phyloP scores from a whole-genome alignment of 176 grass and related monocot species.

The Carex cristatella region DNA sequence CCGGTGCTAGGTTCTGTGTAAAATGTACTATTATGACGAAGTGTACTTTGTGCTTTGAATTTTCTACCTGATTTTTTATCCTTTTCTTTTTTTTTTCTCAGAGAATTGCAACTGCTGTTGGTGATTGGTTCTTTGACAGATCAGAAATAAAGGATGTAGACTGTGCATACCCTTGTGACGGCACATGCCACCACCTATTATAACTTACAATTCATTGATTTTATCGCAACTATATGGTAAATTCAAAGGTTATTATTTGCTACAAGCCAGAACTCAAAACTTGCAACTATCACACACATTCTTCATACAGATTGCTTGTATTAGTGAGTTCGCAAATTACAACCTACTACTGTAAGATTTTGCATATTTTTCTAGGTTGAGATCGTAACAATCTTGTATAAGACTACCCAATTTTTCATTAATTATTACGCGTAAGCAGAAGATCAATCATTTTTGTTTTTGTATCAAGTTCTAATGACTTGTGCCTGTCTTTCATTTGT shows the following conservation, averaged over 20 bases:
- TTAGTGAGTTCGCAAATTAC: background rate
- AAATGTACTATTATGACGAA: background rate
- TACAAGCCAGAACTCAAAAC: conserved; percentile 23
- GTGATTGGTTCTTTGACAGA: conserved; percentile 70
- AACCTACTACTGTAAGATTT: conserved; percentile 20
- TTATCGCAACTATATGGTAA: background rate
- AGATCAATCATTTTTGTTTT: background rate
- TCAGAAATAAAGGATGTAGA: conserved; percentile 54
- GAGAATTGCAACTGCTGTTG: conserved; percentile 82
- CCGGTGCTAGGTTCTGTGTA: background rate
- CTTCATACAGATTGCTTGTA: background rate
- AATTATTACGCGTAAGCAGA: conserved; percentile 8
- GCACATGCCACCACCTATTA: conserved; percentile 72
- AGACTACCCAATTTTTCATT: background rate
- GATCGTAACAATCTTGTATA: conserved; percentile 14
- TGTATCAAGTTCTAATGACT: background rate
- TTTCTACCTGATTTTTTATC: background rate
- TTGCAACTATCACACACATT: background rate
- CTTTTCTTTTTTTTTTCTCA: background rate
- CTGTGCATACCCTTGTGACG: conserved; percentile 82
- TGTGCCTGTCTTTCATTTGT: background rate
- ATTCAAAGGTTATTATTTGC: conserved; percentile 42
- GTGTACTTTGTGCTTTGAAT: background rate
- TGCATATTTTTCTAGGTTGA: conserved; percentile 2
- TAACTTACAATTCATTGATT: conserved; percentile 5